phyloP scores from a whole-genome alignment of 108 stramenopile species.

The Licmophora abbreviata region DNA sequence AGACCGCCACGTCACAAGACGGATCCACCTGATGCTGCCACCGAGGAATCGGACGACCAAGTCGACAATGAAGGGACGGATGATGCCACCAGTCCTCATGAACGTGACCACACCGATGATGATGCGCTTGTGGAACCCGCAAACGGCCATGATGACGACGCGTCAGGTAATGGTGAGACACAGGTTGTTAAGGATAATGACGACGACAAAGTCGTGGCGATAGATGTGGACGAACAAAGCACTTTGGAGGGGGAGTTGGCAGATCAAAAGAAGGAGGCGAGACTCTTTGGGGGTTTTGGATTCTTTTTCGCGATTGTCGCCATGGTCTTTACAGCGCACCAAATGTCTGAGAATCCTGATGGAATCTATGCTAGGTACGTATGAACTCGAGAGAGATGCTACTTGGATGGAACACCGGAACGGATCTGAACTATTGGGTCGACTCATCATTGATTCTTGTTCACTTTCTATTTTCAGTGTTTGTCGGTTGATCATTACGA shows the following conservation, averaged over 20 bases:
- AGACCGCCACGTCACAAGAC: no score
- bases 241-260: slow-evolving; percentile 25
- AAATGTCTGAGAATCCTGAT: slow-evolving; percentile 82
- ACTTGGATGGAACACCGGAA: neutral
- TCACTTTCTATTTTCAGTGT: slow-evolving; percentile 17
- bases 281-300: slow-evolving; percentile 50
- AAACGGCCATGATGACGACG: slow-evolving; percentile 1
- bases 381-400: neutral
- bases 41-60: no score
- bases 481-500: slow-evolving; percentile 46
- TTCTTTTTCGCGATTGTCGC: slow-evolving; percentile 43
- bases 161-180: slow-evolving; percentile 3
- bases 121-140: no score
- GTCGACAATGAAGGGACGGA: no score
- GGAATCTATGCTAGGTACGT: slow-evolving; percentile 62
- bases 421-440: neutral
- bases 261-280: slow-evolving; percentile 57
- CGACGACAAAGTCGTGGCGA: slow-evolving; percentile 5
- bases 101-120: no score
- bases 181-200: slow-evolving; percentile 11
- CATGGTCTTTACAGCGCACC: slow-evolving; percentile 70
- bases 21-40: no score
- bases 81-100: no score
- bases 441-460: neutral
- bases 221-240: slow-evolving; percentile 19